Evolutionary conservation across 2,329 filamentous ascomycete genomes (phyloP), one percentile per base, ranked within the genome.

Genomic region (Aspergillus caelatus): DNA sequence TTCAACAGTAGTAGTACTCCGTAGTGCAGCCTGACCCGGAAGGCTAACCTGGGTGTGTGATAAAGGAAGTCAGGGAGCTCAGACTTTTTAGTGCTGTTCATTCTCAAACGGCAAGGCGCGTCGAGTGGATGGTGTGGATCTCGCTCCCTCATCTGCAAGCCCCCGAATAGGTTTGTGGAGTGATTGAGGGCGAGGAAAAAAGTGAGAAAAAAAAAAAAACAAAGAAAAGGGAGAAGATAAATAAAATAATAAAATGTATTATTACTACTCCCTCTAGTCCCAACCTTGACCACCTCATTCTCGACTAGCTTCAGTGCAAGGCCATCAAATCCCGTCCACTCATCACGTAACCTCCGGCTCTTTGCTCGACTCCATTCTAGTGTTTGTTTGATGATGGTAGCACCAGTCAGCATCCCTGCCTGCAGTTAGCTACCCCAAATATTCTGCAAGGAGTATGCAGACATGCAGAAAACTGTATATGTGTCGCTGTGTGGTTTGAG

Each of bases 1-100:
- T 55, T 39, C 52, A 36, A 39, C n/a, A 39, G 52, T 55, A 55
- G 52, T 55, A 55, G 26, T 26, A 26, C 2, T 26, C 26, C 26
- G 26, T 26, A 26, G 52, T 55, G 52, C 52, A 55, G 52, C 52
- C 52, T 55, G 52, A 55, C 52, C 52, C 52, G 34, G 26, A 55
- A 55, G n/a, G 52, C 52, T 55, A 55, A 55, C 14, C 5, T 48
- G 45, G 39, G 39, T 41, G 19, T 41, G 39, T 41, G 39, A 11
- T 2, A 16, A 19, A 26, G 21, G 21, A 32, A 55, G 52, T 55
- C 6, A 16, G n/a, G 52, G 34, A 55, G 52, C 52, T 55, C 52
- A 55, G 52, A 39, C 52, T 23, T 30, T 30, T 30, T 16, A 10
- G 36, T 6, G 39, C 52, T 39, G n/a, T n/a, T 39, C 52, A 39